Conservation (phyloP, 2,329 filamentous ascomycete species). For the Phaeosphaeriaceae sp. region DNA sequence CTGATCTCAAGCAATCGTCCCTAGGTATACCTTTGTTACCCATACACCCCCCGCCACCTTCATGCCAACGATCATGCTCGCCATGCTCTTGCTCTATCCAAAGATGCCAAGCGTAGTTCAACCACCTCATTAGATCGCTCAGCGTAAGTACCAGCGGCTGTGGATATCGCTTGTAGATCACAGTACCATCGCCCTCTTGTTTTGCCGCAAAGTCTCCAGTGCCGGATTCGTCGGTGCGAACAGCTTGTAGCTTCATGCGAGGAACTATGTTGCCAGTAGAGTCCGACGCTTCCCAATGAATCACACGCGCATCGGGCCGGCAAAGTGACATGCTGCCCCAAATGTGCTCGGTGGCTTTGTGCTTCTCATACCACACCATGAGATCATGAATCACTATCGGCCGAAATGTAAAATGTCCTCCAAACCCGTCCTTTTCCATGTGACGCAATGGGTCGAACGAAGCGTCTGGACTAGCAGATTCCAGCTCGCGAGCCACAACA, state of each 20-base stretch:
- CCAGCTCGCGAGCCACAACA: neutral
- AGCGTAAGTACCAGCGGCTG: neutral
- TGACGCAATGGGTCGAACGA: neutral
- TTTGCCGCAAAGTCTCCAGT: neutral
- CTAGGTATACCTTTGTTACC: neutral
- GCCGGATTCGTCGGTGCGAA: neutral
- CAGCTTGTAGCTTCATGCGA: neutral
- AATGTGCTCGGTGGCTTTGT: neutral
- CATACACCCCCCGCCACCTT: neutral
- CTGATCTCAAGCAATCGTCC: neutral
- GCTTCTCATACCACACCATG: neutral
- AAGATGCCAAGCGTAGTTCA: neutral
- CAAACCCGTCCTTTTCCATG: neutral
- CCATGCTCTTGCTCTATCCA: neutral
- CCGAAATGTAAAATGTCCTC: neutral
- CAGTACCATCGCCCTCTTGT: neutral
- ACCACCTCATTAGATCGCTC: neutral
- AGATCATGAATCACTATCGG: neutral
- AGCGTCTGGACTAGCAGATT: neutral
- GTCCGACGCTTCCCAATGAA: neutral
- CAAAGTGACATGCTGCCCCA: neutral
- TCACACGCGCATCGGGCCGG: neutral
- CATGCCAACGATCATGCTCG: neutral
- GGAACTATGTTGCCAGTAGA: neutral
- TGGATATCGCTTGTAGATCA: neutral